Conservation (phyloP, 306 rosid genomes). For the Lathyrus sativus region DNA sequence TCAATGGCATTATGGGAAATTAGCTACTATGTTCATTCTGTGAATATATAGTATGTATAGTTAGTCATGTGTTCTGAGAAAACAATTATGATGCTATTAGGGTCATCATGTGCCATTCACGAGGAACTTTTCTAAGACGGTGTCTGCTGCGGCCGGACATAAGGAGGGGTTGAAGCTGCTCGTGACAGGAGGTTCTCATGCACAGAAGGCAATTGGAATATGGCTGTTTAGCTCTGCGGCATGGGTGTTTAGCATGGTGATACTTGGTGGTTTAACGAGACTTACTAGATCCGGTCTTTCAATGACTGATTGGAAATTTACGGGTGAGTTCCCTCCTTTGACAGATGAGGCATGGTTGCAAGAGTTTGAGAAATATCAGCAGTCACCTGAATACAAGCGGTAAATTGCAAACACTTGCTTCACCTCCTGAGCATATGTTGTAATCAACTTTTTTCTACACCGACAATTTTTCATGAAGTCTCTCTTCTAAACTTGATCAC, state of each 20-base stretch:
- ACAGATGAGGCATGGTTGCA: constrained; percentile 20
- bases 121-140: constrained; percentile 54
- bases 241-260: constrained; percentile 93
- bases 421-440: constrained; percentile 1
- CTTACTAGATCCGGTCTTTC: constrained; percentile 75
- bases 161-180: constrained; percentile 70
- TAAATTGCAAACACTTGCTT: constrained; percentile 32
- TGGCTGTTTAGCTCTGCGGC: constrained; percentile 94
- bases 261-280: constrained; percentile 86
- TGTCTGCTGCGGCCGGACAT: constrained; percentile 42
- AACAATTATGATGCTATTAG: constrained; percentile 42
- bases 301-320: constrained; percentile 29
- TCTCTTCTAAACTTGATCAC: neutral
- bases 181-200: constrained; percentile 70
- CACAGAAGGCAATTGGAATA: constrained; percentile 72
- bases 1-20: constrained; percentile 9
- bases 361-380: constrained; percentile 47
- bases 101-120: constrained; percentile 42
- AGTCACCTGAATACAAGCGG: constrained; percentile 89
- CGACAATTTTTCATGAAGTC: constrained; percentile 13
- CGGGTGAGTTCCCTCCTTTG: constrained; percentile 22
- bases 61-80: constrained; percentile 20
- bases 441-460: neutral
- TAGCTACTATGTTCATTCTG: neutral
- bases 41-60: constrained; percentile 13